Evolutionary conservation across 352 stramenopile species (phyloP).

Genomic region (Elongisporangium senticosum): DNA sequence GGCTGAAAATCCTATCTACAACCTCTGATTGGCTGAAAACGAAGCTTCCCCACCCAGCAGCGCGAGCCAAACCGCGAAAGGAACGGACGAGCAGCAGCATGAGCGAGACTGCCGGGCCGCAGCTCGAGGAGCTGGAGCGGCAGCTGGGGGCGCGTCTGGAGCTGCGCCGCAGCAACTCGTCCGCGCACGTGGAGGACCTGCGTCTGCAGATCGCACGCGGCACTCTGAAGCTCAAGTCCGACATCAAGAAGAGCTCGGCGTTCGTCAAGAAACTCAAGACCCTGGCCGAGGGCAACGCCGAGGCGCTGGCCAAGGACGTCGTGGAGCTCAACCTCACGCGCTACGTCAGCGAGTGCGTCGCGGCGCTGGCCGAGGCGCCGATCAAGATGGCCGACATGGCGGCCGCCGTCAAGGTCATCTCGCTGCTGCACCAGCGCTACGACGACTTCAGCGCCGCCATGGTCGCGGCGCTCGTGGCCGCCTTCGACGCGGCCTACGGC

Average conservation of each 20-base stretch:
- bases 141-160: conserved; percentile 21
- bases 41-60: not conserved
- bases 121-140: conserved; percentile 42
- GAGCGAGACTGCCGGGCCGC: conserved; percentile 10
- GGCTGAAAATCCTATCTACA: not conserved
- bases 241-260: conserved; percentile 97
- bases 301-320: conserved; percentile 81
- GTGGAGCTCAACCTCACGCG: conserved; percentile 91
- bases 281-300: conserved; percentile 64
- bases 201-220: conserved; percentile 78
- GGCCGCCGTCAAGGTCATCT: conserved; percentile 81
- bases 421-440: conserved; percentile 91
- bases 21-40: not conserved
- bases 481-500: conserved; percentile 52
- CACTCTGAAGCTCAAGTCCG: conserved; percentile 93
- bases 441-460: conserved; percentile 77
- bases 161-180: conserved; percentile 57
- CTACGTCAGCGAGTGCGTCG: conserved; percentile 94
- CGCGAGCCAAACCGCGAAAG: not conserved
- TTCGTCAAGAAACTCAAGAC: conserved; percentile 96
- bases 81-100: conserved; percentile 6
- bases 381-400: conserved; percentile 85
- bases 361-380: conserved; percentile 79
- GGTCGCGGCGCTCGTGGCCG: conserved; percentile 38
- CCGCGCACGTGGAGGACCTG: conserved; percentile 32